phyloP scores from a whole-genome alignment of 2,329 filamentous ascomycete species.

The Alternaria burnsii region DNA sequence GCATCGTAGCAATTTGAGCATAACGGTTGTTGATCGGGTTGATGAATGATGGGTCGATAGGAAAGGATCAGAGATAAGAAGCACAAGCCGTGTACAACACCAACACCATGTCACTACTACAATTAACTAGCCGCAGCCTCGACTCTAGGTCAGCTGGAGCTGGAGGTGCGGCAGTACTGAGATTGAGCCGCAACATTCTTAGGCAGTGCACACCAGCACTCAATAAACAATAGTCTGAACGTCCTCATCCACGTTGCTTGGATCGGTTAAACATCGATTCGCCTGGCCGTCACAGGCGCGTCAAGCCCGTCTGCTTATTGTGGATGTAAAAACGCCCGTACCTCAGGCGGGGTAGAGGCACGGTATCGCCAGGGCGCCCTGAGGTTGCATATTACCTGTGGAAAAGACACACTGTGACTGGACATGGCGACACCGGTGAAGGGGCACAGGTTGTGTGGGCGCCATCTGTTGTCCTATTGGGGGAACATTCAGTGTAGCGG shows the following conservation, averaged over 20 bases:
- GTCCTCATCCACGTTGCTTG: conserved; percentile 19
- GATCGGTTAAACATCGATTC: conserved; percentile 20
- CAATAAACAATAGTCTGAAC: conserved; percentile 18
- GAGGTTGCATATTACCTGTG: conserved; percentile 23
- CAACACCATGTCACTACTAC: conserved; percentile 22
- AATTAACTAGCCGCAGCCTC: conserved; percentile 28
- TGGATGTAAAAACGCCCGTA: conserved; percentile 24
- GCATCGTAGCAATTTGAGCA: too few species aligned
- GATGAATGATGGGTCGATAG: too few species aligned
- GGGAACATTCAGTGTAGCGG: conserved; percentile 25
- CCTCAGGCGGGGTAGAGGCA: conserved; percentile 36
- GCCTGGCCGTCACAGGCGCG: conserved; percentile 6
- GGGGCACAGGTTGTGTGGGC: conserved; percentile 21
- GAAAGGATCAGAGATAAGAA: too few species aligned
- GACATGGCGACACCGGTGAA: conserved; percentile 29
- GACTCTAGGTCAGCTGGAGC: conserved; percentile 25
- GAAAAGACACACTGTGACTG: conserved; percentile 22
- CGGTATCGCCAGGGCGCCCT: conserved; percentile 20
- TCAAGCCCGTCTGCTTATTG: conserved; percentile 26
- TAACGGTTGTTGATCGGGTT: too few species aligned
- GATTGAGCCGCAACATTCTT: conserved; percentile 19
- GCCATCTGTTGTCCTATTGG: conserved; percentile 29
- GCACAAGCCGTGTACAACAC: conserved; percentile 21
- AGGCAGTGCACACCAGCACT: conserved; percentile 19
- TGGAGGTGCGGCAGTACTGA: conserved; percentile 16